Percentiles rank a stretch among this genome's conserved stretches.
phyloP scores from a whole-genome alignment of 768 basidiomycete genomes.

The Austroboletus eburneus region DNA sequence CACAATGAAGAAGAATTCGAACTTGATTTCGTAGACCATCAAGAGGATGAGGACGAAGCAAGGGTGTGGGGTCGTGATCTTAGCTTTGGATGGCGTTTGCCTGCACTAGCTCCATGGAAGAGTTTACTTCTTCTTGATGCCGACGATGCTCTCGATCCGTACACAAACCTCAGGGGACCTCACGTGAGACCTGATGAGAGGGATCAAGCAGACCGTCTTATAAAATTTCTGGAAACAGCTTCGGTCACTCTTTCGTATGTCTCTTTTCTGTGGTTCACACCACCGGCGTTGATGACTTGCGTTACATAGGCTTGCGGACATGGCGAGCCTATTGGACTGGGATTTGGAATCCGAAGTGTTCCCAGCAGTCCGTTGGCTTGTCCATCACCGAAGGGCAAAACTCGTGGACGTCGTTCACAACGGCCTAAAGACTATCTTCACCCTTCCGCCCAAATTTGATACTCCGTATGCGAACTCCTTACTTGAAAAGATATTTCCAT shows the following conservation, averaged over 20 bases:
- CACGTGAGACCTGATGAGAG: slow-evolving; percentile 63
- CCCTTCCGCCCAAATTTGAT: slow-evolving; percentile 62
- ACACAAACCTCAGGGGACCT: slow-evolving; percentile 54
- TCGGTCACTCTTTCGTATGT: slow-evolving; percentile 75
- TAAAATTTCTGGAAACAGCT: slow-evolving; percentile 71
- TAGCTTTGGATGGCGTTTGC: slow-evolving; percentile 67
- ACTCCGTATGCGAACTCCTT: slow-evolving; percentile 45
- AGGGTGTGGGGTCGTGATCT: slow-evolving; percentile 66
- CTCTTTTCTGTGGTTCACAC: not conserved
- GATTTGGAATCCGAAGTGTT: slow-evolving; percentile 79
- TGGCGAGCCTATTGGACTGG: slow-evolving; percentile 79
- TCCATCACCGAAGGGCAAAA: slow-evolving; percentile 86
- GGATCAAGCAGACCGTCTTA: slow-evolving; percentile 62
- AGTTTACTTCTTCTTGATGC: slow-evolving; percentile 74
- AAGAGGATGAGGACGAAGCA: slow-evolving; percentile 49
- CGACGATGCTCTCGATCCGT: slow-evolving; percentile 52
- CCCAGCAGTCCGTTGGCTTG: slow-evolving; percentile 88
- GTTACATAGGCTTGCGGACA: slow-evolving; percentile 60
- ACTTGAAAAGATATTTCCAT: not conserved
- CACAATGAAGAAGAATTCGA: slow-evolving; percentile 61
- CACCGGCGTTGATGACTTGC: not conserved
- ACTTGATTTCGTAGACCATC: slow-evolving; percentile 44
- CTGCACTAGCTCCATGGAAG: slow-evolving; percentile 86
- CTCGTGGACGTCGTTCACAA: slow-evolving; percentile 82
- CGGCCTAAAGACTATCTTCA: slow-evolving; percentile 78